Evolutionary conservation across 495 filamentous ascomycete genomes (phyloP).

Genomic region (Penicillium herquei): DNA sequence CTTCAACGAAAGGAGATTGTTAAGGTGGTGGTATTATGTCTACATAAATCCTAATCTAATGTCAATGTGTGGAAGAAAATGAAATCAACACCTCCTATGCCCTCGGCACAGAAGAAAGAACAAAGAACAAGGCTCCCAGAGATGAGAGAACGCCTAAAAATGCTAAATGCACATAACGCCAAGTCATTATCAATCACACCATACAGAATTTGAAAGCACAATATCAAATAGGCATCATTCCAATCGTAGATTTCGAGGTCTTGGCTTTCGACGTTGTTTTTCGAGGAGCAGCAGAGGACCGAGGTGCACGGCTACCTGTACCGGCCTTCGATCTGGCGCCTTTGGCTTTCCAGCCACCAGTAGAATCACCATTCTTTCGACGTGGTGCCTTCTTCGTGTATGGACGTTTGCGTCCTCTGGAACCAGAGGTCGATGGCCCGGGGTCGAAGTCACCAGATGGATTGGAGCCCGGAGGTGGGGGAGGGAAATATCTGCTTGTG

Average conservation of each 20-base stretch:
- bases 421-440: constrained; percentile 18
- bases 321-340: constrained; percentile 25
- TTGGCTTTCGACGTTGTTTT: constrained; percentile 30
- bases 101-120: too few species aligned
- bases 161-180: constrained; percentile 19
- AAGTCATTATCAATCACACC: constrained; percentile 19
- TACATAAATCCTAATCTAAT: constrained; percentile 15
- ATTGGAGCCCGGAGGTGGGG: constrained; percentile 22
- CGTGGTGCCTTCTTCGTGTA: constrained; percentile 24
- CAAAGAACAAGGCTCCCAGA: neutral
- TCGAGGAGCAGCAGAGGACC: constrained; percentile 23
- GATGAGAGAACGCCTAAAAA: constrained; percentile 22
- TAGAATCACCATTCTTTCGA: constrained; percentile 28
- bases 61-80: constrained; percentile 5
- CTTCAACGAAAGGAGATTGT: neutral
- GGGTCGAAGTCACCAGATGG: constrained; percentile 23
- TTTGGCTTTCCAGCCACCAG: constrained; percentile 27
- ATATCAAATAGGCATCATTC: constrained; percentile 46
- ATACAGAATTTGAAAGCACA: constrained; percentile 8
- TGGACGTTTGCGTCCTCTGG: constrained; percentile 30
- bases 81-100: neutral
- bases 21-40: constrained; percentile 18
- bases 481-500: constrained; percentile 50
- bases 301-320: constrained; percentile 21
- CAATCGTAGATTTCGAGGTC: constrained; percentile 36